Evolutionary conservation across 257 asterid genomes (phyloP).

Genomic region (Solanum lignicaule): DNA sequence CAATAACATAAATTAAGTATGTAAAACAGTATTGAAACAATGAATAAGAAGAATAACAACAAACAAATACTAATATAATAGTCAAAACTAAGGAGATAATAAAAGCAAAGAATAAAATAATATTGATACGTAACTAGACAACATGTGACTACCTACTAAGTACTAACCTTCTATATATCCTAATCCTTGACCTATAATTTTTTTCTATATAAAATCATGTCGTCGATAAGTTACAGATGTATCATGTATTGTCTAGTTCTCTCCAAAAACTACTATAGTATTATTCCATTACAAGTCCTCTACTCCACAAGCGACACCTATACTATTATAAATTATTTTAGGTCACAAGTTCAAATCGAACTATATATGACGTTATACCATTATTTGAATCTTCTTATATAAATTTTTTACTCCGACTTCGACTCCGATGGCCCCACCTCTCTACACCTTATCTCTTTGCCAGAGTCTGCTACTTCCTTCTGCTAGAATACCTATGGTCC

Average conservation of each 20-base stretch:
- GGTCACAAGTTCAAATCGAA: background rate
- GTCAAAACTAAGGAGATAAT: background rate
- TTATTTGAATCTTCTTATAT: background rate
- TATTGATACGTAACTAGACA: background rate
- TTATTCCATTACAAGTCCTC: background rate
- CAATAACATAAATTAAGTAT: too few species aligned
- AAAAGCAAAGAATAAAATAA: background rate
- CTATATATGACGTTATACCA: background rate
- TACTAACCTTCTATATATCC: background rate
- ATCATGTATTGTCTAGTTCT: background rate
- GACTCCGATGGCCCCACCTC: background rate
- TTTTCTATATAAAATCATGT: background rate
- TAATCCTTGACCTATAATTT: background rate
- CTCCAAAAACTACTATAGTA: background rate
- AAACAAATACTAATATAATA: background rate
- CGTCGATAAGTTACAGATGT: background rate
- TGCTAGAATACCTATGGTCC: constrained; percentile 1
- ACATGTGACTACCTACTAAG: background rate
- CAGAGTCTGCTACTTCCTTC: background rate
- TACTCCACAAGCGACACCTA: background rate
- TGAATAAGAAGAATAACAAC: background rate
- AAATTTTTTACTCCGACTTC: background rate
- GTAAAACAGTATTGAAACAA: background rate
- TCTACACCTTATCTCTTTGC: background rate
- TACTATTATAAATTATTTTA: background rate